Conservation (phyloP, 768 basidiomycete species). For the Kwoniella botswanensis region DNA sequence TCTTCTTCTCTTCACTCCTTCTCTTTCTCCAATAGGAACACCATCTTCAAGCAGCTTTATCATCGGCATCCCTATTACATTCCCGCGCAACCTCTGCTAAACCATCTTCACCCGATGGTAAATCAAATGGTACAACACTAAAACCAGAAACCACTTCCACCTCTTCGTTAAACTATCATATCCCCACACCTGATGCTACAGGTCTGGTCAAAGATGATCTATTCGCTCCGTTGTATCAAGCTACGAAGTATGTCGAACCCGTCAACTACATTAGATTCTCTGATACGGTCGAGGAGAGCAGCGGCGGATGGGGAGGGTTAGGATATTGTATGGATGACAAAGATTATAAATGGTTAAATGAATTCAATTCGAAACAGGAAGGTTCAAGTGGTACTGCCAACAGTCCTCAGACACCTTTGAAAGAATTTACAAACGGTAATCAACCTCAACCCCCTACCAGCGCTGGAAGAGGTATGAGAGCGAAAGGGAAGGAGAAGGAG, state of each 20-base stretch:
- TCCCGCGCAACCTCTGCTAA: conserved; percentile 38
- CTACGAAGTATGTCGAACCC: conserved; percentile 75
- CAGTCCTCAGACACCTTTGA: conserved; percentile 17
- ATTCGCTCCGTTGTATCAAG: conserved; percentile 76
- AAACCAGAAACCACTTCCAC: conserved; percentile 55
- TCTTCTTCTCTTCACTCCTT: background rate
- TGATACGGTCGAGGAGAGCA: conserved; percentile 72
- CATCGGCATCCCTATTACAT: conserved; percentile 57
- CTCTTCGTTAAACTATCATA: conserved; percentile 64
- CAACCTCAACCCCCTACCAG: conserved; percentile 10
- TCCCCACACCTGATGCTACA: conserved; percentile 90
- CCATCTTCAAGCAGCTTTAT: conserved; percentile 61
- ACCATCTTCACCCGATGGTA: conserved; percentile 39
- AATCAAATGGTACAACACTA: conserved; percentile 22
- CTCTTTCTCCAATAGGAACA: conserved; percentile 53
- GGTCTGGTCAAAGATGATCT: conserved; percentile 70
- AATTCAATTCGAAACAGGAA: conserved; percentile 72
- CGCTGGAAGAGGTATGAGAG: conserved; percentile 58
- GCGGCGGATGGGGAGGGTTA: conserved; percentile 73
- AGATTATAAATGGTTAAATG: conserved; percentile 92
- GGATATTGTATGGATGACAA: conserved; percentile 95
- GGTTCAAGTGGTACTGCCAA: conserved; percentile 63
- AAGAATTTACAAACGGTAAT: conserved; percentile 47
- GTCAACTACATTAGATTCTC: conserved; percentile 78
- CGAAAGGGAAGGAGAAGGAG: conserved; percentile 72